Conservation (phyloP, 163 green algal species). For the Prototheca wickerhamii region DNA sequence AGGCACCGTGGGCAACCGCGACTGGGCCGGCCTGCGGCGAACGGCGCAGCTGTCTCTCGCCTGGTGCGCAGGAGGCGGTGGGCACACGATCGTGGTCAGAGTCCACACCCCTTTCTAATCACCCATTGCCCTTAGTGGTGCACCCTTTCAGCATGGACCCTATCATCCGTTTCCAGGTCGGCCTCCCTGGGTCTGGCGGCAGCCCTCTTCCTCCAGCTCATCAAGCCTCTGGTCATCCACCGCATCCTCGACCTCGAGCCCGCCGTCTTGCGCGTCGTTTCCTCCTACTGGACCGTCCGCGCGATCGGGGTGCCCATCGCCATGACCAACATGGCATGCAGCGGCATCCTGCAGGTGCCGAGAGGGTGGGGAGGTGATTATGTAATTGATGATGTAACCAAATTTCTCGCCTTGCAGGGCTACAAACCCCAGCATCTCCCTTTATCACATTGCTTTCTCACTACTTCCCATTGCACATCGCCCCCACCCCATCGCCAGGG, state of each 20-base stretch:
- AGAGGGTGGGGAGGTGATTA: neutral
- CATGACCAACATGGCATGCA: conserved; percentile 34
- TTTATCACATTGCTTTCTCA: too few species aligned
- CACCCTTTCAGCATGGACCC: neutral
- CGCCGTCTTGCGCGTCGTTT: conserved; percentile 13
- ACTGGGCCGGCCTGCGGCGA: conserved; percentile 7
- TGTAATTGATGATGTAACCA: too few species aligned
- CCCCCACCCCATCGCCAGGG: conserved; percentile 18
- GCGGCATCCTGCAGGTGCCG: conserved; percentile 30
- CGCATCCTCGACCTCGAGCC: conserved; percentile 16
- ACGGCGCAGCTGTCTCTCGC: conserved; percentile 12
- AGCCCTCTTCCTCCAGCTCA: conserved; percentile 9
- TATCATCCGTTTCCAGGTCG: neutral
- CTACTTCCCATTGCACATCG: neutral
- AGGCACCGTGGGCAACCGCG: conserved; percentile 3
- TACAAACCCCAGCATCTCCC: too few species aligned
- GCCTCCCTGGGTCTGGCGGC: neutral
- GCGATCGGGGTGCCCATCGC: conserved; percentile 21
- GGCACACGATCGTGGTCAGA: too few species aligned
- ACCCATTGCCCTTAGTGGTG: too few species aligned
- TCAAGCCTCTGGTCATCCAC: conserved; percentile 12
- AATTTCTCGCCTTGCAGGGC: too few species aligned
- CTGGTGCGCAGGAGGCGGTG: conserved; percentile 10
- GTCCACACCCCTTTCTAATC: too few species aligned
- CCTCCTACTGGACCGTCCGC: conserved; percentile 26